Evolutionary conservation across 257 asterid genomes (phyloP), one percentile per base, ranked within the genome.

Genomic region (Solanum medicagineum): DNA sequence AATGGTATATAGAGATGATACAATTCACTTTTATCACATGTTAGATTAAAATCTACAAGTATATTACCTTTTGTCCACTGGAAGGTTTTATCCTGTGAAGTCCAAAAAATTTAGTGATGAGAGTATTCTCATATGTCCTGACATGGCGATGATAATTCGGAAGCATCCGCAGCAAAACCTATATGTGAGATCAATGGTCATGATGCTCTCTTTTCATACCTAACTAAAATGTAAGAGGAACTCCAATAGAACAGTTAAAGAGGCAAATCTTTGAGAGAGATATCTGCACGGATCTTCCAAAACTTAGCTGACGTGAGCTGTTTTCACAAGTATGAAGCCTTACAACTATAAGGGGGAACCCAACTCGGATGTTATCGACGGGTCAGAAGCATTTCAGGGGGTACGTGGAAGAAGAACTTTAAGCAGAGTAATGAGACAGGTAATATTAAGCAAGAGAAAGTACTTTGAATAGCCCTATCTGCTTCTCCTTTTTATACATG

Each of bases 51-150:
- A 83, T 26, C 45, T 47, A 19, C 56, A 84, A 83, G 73, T 54
- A 45, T 15, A 36, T 87, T 94, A 95, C 99, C 98, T 94, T 96
- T 88, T 95, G 98, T 89, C 99, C 98, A 81, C 98, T 94, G 24
- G 93, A 92, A 84, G 99, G 97, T 89, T 92, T 93, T 90, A 96
- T 95, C 93, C 99, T 91, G 94, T 97, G 98, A 87, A 97, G 98
- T 85, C 99, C 98, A 85, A 97, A 96, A 91, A 97, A 97, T 87
- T 97, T 97, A 40, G 98, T 95, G 74, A 97, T 91, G 68, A 97
- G 96, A 71, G 99, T 97, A 90, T 97, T 97, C 13, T 97, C 99
- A 60, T 93, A 87, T 83, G 84, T 88, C 85, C 87, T 91, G 85
- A 97, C 99, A 69, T 97, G 99, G 60, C 82, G 84, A 87, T 94